A percentile compares a stretch with the other conserved stretches of the same genome.
Evolutionary conservation across 192 early-diverging fungal species (phyloP).

Genomic region (Rhizophlyctis rosea): DNA sequence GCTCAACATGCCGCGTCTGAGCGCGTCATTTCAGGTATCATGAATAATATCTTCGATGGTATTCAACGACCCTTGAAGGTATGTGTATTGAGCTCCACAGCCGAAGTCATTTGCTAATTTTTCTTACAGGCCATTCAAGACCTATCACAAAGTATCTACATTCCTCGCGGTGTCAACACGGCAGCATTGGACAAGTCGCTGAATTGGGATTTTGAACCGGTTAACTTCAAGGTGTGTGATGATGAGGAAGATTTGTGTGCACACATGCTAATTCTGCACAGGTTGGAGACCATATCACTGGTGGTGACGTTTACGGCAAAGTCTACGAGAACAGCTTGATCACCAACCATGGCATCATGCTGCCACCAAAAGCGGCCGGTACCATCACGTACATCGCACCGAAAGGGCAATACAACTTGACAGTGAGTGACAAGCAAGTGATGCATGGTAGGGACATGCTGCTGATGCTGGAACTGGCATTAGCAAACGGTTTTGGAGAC

Average conservation of each 20-base stretch:
- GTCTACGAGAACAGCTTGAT: conserved; percentile 96
- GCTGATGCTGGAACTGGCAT: background rate
- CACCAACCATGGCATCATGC: conserved; percentile 84
- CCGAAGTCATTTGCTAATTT: background rate
- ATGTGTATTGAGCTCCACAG: conserved; percentile 1
- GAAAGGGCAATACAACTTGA: conserved; percentile 87
- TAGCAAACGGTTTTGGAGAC: conserved; percentile 88
- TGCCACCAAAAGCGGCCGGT: conserved; percentile 89
- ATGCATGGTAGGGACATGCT: background rate
- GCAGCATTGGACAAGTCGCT: conserved; percentile 89
- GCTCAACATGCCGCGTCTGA: no score
- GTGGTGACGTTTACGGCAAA: conserved; percentile 93
- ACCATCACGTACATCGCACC: conserved; percentile 95
- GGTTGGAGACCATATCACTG: conserved; percentile 96
- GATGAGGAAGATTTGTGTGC: background rate
- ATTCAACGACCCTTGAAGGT: conserved; percentile 98
- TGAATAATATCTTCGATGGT: conserved; percentile 97
- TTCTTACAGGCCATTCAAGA: conserved; percentile 78
- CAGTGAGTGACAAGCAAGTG: conserved; percentile 29
- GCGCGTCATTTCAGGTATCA: conserved; percentile 66
- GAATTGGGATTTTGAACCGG: conserved; percentile 93
- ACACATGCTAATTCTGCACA: conserved; percentile 17
- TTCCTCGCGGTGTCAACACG: conserved; percentile 98
- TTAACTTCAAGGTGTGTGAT: conserved; percentile 72
- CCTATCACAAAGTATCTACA: conserved; percentile 92